These are phyloP conservation scores for Cryptococcus sp. DNA, from an alignment of 1,284 basidiomycete genomes.

Conservation along the genomic window DNA sequence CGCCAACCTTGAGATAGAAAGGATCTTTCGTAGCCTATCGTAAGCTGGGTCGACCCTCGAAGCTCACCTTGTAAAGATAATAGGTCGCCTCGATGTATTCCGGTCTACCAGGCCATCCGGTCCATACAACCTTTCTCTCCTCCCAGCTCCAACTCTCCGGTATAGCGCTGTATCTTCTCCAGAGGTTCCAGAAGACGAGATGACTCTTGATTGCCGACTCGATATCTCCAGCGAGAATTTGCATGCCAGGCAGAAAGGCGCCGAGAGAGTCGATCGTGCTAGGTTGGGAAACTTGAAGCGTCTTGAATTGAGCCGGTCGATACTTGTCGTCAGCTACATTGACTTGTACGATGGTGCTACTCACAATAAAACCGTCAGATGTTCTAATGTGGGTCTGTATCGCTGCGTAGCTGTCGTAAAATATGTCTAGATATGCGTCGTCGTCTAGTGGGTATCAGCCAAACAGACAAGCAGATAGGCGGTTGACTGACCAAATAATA, in stretches of 20 bases:
- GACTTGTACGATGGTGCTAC: conserved; percentile 12
- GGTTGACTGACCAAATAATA: conserved; percentile 62
- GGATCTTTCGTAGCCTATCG: conserved; percentile 80
- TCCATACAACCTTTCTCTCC: conserved; percentile 63
- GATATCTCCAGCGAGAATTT: conserved; percentile 82
- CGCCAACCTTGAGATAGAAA: conserved; percentile 85
- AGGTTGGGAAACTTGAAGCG: conserved; percentile 23
- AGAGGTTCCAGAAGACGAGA: conserved; percentile 81
- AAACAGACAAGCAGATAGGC: conserved; percentile 2
- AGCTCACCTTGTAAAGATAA: conserved; percentile 76
- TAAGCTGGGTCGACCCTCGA: conserved; percentile 9
- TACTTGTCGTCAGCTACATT: conserved; percentile 23
- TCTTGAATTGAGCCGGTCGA: conserved; percentile 30
- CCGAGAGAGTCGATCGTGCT: conserved; percentile 47
- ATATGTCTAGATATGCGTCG: conserved; percentile 81
- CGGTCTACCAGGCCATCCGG: conserved; percentile 76
- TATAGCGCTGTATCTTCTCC: conserved; percentile 73
- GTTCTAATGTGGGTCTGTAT: conserved; percentile 79
- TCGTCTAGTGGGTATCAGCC: conserved; percentile 48
- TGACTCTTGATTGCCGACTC: conserved; percentile 82
- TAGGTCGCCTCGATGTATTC: conserved; percentile 92
- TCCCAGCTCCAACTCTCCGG: conserved; percentile 85
- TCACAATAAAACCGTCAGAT: conserved; percentile 79
- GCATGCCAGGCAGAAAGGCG: conserved; percentile 52
- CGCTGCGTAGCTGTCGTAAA: conserved; percentile 75